Evolutionary conservation across 371 early-diverging fungal species (phyloP).

Genomic region (Mucor sp.): DNA sequence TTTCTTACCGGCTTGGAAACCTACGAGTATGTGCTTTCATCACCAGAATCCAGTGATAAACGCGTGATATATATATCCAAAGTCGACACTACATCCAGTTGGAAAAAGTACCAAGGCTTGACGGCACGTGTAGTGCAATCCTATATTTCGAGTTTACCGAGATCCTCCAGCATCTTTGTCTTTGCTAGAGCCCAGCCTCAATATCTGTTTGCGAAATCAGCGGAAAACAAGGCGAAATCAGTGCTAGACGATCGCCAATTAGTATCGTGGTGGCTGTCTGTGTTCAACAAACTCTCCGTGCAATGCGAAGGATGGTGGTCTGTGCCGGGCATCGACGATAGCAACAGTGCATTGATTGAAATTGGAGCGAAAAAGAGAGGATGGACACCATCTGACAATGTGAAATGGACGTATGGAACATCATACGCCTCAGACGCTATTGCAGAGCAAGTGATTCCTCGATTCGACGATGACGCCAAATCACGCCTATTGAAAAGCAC

Average conservation of each 20-base stretch:
- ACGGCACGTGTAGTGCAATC: slow-evolving; percentile 45
- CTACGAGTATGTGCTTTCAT: slow-evolving; percentile 28
- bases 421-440: slow-evolving; percentile 50
- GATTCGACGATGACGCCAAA: slow-evolving; percentile 84
- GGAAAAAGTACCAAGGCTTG: slow-evolving; percentile 22
- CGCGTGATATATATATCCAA: slow-evolving; percentile 60
- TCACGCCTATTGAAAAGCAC: slow-evolving; percentile 52
- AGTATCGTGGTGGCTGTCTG: slow-evolving; percentile 79
- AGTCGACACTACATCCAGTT: slow-evolving; percentile 61
- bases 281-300: slow-evolving; percentile 10
- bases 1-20: slow-evolving; percentile 41
- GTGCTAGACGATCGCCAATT: slow-evolving; percentile 65
- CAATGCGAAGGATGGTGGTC: slow-evolving; percentile 50
- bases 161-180: slow-evolving; percentile 49
- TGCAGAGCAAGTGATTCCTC: slow-evolving; percentile 61
- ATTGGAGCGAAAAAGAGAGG: slow-evolving; percentile 30
- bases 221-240: slow-evolving; percentile 60
- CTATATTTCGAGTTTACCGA: slow-evolving; percentile 46
- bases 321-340: slow-evolving; percentile 65
- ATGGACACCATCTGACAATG: slow-evolving; percentile 7
- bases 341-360: slow-evolving; percentile 34
- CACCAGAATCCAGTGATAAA: slow-evolving; percentile 1
- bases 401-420: slow-evolving; percentile 64
- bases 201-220: slow-evolving; percentile 80
- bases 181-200: slow-evolving; percentile 89